phyloP scores from a whole-genome alignment of 2,329 filamentous ascomycete genomes.

The Penicillium sp. region DNA sequence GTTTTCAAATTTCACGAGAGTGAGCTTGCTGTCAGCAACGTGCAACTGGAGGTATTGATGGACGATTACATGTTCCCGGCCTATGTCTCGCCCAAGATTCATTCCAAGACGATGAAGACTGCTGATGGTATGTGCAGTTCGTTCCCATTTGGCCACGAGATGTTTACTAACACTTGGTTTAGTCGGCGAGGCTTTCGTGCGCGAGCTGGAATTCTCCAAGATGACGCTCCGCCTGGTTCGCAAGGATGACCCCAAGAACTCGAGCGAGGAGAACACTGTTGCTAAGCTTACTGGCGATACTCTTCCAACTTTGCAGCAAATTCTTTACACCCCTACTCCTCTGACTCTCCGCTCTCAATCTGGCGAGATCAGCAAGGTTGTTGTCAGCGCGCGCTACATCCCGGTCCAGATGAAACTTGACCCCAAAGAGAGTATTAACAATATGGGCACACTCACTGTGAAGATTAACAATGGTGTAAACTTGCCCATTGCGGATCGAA shows the following conservation, averaged over 20 bases:
- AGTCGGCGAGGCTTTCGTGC: constrained; percentile 88
- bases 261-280: constrained; percentile 70
- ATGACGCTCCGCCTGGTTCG: constrained; percentile 86
- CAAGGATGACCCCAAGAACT: constrained; percentile 73
- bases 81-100: constrained; percentile 78
- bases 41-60: constrained; percentile 83
- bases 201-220: constrained; percentile 94
- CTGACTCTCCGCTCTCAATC: constrained; percentile 78
- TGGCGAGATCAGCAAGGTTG: constrained; percentile 76
- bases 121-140: constrained; percentile 63
- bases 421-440: constrained; percentile 96
- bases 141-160: too few relatives aligned
- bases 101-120: constrained; percentile 70
- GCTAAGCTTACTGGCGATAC: constrained; percentile 85
- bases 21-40: constrained; percentile 75
- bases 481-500: constrained; percentile 90
- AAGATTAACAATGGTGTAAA: constrained; percentile 85
- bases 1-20: constrained; percentile 94
- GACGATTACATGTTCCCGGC: constrained; percentile 94
- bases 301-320: constrained; percentile 82
- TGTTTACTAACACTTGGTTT: too few relatives aligned
- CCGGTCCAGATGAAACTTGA: constrained; percentile 93
- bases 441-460: constrained; percentile 78
- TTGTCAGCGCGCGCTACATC: constrained; percentile 91
- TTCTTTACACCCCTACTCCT: constrained; percentile 85